Evolutionary conservation across 306 rosid species (phyloP), one percentile per base, ranked within the genome.

Genomic region (Acacia confusa): DNA sequence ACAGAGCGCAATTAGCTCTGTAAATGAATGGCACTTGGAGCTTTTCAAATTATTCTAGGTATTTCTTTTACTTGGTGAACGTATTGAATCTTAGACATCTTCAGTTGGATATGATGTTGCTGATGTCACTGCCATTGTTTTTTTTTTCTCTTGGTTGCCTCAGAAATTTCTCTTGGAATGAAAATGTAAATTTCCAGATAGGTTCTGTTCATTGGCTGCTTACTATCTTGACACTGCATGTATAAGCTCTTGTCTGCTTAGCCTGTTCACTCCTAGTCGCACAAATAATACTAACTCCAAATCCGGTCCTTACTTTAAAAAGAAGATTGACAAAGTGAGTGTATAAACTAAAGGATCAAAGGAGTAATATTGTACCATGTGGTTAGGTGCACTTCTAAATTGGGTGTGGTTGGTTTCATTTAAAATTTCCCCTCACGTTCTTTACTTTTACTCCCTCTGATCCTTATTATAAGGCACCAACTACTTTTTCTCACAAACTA

Each of bases 11-110:
- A 68, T 60, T 16, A 72, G 53, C 76, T 44, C 76, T 52, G 36
- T 20, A 9, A 66, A 67, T 68, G 79, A 73, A 70, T 57, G 57
- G 75, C 79, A 47, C 50, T 67, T 47, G 85, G 78, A 66, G 83
- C 32, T 45, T 55, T 74, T 77, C 28, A 55, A 75, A 38, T 69
- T 74, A 79, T 70, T 79, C 8, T 68, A 78, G 91, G 92, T 86
- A 82, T 52, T 10, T 28, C n/a, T 64, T 81, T 27, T 70, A 13
- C 15, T 81, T 9, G 22, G 9, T 9, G 43, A 41, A 65, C 52
- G 50, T 47, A 41, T 27, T 15, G 22, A 58, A 74, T 75, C 17
- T 79, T 16, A 55, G 47, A 57, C 58, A 13, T 74, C 53, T 25
- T 43, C 3, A 17, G 47, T 61, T 15, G 27, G 76, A 70, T 45